Evolutionary conservation across 306 rosid species (phyloP).

Genomic region (Lablab purpureus): DNA sequence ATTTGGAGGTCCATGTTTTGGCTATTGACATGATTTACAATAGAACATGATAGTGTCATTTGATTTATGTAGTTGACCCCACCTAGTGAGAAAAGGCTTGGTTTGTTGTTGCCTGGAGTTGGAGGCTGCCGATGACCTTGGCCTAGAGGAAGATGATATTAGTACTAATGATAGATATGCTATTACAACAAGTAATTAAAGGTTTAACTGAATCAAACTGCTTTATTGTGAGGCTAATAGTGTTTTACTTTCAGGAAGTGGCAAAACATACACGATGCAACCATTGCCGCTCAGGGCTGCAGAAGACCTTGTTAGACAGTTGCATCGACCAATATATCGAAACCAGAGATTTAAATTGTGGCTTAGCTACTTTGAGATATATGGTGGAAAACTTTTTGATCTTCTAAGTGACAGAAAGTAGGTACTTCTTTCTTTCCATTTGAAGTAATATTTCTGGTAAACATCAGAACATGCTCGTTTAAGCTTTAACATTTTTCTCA

Average conservation of each 20-base stretch:
- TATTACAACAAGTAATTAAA: slow-evolving; percentile 10
- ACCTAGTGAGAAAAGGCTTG: background rate
- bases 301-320: slow-evolving; percentile 82
- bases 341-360: slow-evolving; percentile 95
- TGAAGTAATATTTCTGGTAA: background rate
- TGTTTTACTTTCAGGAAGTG: slow-evolving; percentile 77
- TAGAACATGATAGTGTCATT: background rate
- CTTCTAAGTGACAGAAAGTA: slow-evolving; percentile 95
- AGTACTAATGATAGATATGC: slow-evolving; percentile 6
- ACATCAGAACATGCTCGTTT: background rate
- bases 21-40: background rate
- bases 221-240: slow-evolving; percentile 39
- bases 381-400: slow-evolving; percentile 95
- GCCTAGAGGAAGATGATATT: background rate
- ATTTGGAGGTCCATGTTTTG: background rate
- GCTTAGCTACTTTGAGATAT: slow-evolving; percentile 99
- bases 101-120: background rate
- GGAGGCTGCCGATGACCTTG: slow-evolving; percentile 15
- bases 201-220: slow-evolving; percentile 15
- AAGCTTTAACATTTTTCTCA: background rate
- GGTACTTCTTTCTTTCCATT: slow-evolving; percentile 47
- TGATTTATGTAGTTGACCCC: background rate
- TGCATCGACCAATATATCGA: slow-evolving; percentile 84
- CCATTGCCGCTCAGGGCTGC: slow-evolving; percentile 97
- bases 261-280: slow-evolving; percentile 96